Percentiles rank a stretch among this genome's conserved stretches.
phyloP scores from a whole-genome alignment of 2,329 filamentous ascomycete species.

The Thielaviopsis musarum region DNA sequence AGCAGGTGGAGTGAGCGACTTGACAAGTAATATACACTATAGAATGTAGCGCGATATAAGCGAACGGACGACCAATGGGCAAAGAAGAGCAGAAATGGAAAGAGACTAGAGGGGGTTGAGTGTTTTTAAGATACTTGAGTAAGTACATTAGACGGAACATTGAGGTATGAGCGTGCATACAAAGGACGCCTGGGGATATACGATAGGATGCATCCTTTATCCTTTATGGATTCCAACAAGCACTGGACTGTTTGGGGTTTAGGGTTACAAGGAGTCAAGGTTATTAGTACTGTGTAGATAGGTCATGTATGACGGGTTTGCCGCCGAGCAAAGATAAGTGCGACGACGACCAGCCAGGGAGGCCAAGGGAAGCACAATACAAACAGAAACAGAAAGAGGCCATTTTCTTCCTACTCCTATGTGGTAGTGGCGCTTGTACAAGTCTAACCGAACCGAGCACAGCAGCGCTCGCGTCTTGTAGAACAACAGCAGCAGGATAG shows the following conservation, averaged over 20 bases:
- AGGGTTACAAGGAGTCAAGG: neutral
- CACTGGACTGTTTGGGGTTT: neutral
- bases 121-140: neutral
- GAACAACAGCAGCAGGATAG: neutral
- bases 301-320: neutral
- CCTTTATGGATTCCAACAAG: neutral
- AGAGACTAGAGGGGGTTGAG: neutral
- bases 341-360: neutral
- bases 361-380: neutral
- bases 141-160: neutral
- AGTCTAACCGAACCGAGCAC: neutral
- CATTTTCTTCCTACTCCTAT: neutral
- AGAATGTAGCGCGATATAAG: neutral
- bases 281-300: neutral
- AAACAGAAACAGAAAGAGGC: neutral
- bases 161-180: neutral
- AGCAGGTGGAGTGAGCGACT: neutral
- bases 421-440: neutral
- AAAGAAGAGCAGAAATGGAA: neutral
- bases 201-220: neutral
- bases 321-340: neutral
- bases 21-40: too few species aligned
- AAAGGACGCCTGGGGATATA: neutral
- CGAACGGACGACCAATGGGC: neutral
- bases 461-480: too few species aligned